Conservation (phyloP, 257 asterid genomes). For the Perilla frutescens region DNA sequence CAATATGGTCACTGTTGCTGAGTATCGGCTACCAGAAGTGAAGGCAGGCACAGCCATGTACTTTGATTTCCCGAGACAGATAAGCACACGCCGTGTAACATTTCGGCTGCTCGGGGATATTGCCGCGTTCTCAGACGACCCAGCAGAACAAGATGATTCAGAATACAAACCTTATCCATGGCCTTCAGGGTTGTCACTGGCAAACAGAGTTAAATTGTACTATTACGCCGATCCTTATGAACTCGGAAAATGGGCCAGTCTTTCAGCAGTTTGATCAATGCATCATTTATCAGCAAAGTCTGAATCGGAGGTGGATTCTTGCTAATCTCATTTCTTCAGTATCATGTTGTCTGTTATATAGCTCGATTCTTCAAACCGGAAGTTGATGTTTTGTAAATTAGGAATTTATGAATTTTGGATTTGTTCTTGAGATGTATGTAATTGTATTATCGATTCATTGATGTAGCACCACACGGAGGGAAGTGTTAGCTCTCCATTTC, state of each 20-base stretch:
- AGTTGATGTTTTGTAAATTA: constrained; percentile 26
- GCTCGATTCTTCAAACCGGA: neutral
- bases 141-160: constrained; percentile 77
- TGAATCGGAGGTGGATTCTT: constrained; percentile 24
- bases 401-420: constrained; percentile 27
- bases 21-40: constrained; percentile 90
- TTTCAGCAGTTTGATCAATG: constrained; percentile 68
- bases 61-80: constrained; percentile 88
- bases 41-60: constrained; percentile 87
- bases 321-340: constrained; percentile 18
- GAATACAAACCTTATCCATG: constrained; percentile 58
- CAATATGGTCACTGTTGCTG: constrained; percentile 73
- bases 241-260: constrained; percentile 95
- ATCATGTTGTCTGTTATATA: neutral
- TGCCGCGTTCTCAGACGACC: constrained; percentile 81
- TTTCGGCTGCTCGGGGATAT: constrained; percentile 88
- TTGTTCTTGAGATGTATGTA: constrained; percentile 41
- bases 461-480: constrained; percentile 14
- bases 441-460: constrained; percentile 37
- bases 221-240: constrained; percentile 91
- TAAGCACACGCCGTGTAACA: constrained; percentile 68
- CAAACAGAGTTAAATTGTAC: constrained; percentile 79
- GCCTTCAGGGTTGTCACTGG: constrained; percentile 80
- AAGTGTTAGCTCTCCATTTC: neutral
- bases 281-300: neutral